A percentile compares a stretch with the other conserved stretches of the same genome.
phyloP scores from a whole-genome alignment of 2,329 filamentous ascomycete species.

The Podosphaera fusca region DNA sequence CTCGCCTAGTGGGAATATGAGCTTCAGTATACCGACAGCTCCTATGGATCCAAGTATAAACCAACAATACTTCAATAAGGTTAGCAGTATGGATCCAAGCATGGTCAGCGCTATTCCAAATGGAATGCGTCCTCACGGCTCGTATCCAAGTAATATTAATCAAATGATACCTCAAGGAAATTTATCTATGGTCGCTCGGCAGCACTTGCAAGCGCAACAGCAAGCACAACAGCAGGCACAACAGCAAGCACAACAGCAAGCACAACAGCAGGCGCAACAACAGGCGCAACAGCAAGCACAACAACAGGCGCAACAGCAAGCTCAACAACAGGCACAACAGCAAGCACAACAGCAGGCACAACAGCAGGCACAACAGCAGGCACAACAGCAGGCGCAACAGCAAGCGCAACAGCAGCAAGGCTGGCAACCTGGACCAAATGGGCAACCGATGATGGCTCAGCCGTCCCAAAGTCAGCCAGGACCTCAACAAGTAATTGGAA shows the following conservation, averaged over 20 bases:
- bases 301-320: not conserved
- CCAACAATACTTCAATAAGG: constrained; percentile 37
- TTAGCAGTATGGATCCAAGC: constrained; percentile 26
- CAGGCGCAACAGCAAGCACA: not conserved
- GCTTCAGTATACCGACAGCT: constrained; percentile 30
- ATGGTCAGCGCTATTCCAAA: constrained; percentile 37
- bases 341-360: constrained; percentile 19
- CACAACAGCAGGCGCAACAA: constrained; percentile 14
- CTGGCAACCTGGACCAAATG: constrained; percentile 16
- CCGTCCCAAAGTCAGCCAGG: constrained; percentile 16
- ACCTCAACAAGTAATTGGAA: constrained; percentile 23
- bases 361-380: constrained; percentile 20
- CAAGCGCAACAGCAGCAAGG: constrained; percentile 4
- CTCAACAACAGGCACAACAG: constrained; percentile 12
- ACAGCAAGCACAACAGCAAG: constrained; percentile 4
- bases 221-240: not conserved
- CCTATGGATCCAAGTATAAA: constrained; percentile 38
- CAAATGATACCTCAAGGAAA: constrained; percentile 21
- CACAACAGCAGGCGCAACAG: not conserved
- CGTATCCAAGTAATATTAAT: constrained; percentile 35
- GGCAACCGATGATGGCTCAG: constrained; percentile 24
- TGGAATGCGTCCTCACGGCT: constrained; percentile 43
- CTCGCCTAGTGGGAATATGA: constrained; percentile 39
- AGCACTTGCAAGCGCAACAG: constrained; percentile 16
- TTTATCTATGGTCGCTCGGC: constrained; percentile 27